A percentile compares a stretch with the other conserved stretches of the same genome.
These are phyloP conservation scores for Heliamphora pulchella DNA, from an alignment of 179 eudicot genomes.

Conservation along the genomic window DNA sequence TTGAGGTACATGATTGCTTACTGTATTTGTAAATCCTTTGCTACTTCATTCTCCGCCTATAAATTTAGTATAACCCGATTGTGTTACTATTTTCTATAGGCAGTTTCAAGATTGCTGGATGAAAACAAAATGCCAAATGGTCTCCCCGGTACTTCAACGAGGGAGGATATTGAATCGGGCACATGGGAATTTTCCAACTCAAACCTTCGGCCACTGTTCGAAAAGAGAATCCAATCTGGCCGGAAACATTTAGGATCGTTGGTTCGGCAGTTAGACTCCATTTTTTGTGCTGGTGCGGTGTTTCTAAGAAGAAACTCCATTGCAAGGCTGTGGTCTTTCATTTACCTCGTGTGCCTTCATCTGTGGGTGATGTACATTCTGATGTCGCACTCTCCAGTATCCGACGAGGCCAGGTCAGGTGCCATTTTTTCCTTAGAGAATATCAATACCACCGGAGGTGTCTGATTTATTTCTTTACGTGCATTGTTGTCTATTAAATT, in stretches of 20 bases:
- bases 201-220: conserved; percentile 51
- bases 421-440: conserved; percentile 74
- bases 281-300: conserved; percentile 61
- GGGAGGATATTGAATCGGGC: conserved; percentile 48
- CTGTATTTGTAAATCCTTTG: not conserved
- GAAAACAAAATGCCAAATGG: conserved; percentile 40
- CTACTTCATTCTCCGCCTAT: too few relatives aligned
- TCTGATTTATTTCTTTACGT: conserved; percentile 22
- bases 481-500: not conserved
- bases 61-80: not conserved
- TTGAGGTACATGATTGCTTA: conserved; percentile 49
- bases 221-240: conserved; percentile 55
- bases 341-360: conserved; percentile 75
- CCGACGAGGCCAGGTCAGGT: conserved; percentile 55
- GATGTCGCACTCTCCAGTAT: conserved; percentile 51
- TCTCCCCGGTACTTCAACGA: conserved; percentile 33
- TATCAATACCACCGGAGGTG: conserved; percentile 55
- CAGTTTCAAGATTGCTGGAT: conserved; percentile 65
- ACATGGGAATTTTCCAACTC: conserved; percentile 43
- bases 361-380: conserved; percentile 86
- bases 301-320: conserved; percentile 68
- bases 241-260: conserved; percentile 70
- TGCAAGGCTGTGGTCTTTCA: conserved; percentile 63
- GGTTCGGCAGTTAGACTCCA: conserved; percentile 68
- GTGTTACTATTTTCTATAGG: conserved; percentile 29